A percentile compares a stretch with the other conserved stretches of the same genome.
These are phyloP conservation scores for Pyricularia sp. DNA, from an alignment of 2,329 filamentous ascomycete species.

Conservation along the genomic window DNA sequence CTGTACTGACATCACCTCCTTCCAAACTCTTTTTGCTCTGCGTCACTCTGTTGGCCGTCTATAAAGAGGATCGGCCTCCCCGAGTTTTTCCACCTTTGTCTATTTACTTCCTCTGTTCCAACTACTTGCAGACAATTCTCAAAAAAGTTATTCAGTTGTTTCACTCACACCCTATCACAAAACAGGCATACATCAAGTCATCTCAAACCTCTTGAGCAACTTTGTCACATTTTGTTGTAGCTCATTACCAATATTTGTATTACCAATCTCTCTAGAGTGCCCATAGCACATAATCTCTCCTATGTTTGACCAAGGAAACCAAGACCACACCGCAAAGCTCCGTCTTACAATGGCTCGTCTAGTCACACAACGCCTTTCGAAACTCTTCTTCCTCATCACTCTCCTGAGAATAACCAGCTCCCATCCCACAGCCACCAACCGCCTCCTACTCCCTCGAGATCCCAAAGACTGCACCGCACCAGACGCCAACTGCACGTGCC, in stretches of 20 bases:
- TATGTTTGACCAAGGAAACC: not conserved
- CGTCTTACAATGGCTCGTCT: not conserved
- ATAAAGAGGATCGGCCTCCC: not conserved
- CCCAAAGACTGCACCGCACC: not conserved
- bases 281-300: not conserved
- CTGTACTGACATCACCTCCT: not conserved
- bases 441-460: not conserved
- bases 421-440: not conserved
- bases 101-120: too few species aligned
- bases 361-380: not conserved
- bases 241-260: not conserved
- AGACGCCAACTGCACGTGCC: constrained; percentile 2
- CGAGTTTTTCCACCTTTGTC: not conserved
- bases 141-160: too few species aligned
- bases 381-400: not conserved
- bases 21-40: not conserved
- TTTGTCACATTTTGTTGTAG: not conserved
- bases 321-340: too few species aligned
- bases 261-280: not conserved
- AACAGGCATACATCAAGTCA: not conserved
- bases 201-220: not conserved
- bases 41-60: not conserved
- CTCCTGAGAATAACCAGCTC: not conserved
- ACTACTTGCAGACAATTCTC: not conserved
- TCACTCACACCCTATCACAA: not conserved